These are phyloP conservation scores for Coniochaeta hoffmannii DNA, from an alignment of 2,329 filamentous ascomycete genomes.

Conservation along the genomic window DNA sequence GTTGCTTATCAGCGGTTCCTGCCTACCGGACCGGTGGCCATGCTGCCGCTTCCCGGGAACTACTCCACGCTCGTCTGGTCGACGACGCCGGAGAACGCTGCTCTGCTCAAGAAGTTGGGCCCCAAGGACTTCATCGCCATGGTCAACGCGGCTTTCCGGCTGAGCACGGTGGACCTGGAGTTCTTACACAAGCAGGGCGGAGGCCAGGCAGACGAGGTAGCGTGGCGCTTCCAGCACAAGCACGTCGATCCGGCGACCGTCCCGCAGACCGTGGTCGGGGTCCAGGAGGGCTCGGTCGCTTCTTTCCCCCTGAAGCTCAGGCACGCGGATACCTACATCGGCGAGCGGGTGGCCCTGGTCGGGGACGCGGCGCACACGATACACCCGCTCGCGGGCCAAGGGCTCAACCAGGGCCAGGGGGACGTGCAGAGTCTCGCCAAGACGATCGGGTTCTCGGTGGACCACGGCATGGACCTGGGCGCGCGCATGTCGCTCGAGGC, in stretches of 20 bases:
- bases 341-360: slow-evolving; percentile 82
- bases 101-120: slow-evolving; percentile 68
- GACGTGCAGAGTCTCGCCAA: slow-evolving; percentile 75
- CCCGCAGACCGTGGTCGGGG: slow-evolving; percentile 58
- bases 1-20: slow-evolving; percentile 94
- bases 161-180: slow-evolving; percentile 69
- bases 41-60: slow-evolving; percentile 81
- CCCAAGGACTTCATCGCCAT: slow-evolving; percentile 70
- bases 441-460: slow-evolving; percentile 68
- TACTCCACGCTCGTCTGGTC: slow-evolving; percentile 90
- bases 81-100: slow-evolving; percentile 73
- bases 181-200: slow-evolving; percentile 65
- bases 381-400: slow-evolving; percentile 90
- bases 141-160: slow-evolving; percentile 89
- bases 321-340: slow-evolving; percentile 90
- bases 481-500: slow-evolving; percentile 68
- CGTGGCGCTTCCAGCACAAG: slow-evolving; percentile 77
- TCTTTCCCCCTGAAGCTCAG: slow-evolving; percentile 88
- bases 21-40: slow-evolving; percentile 82
- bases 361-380: slow-evolving; percentile 94
- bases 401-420: slow-evolving; percentile 85
- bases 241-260: slow-evolving; percentile 42
- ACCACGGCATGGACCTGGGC: slow-evolving; percentile 83
- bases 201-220: slow-evolving; percentile 64
- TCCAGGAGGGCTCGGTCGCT: slow-evolving; percentile 75